phyloP scores from a whole-genome alignment of 352 stramenopile species.

The Phytophthora ohioensis region DNA sequence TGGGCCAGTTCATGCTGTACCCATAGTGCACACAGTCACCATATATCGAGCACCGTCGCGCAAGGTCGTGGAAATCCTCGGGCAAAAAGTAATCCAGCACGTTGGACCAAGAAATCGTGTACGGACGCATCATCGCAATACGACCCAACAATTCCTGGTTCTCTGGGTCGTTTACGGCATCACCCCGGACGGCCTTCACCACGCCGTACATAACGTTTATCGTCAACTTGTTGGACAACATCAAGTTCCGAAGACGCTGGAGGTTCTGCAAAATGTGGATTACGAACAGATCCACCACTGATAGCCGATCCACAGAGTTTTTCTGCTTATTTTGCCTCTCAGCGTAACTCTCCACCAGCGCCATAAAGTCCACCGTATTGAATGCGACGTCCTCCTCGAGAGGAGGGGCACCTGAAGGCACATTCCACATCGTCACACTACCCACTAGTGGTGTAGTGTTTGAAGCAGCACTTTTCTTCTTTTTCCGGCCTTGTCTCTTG shows the following conservation, averaged over 20 bases:
- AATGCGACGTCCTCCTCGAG: conserved; percentile 23
- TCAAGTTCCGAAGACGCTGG: conserved; percentile 27
- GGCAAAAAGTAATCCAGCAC: conserved; percentile 33
- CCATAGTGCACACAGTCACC: conserved; percentile 35
- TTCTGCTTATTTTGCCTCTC: conserved; percentile 16
- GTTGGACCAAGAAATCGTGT: conserved; percentile 40
- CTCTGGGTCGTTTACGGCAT: not conserved
- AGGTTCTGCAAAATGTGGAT: conserved; percentile 33
- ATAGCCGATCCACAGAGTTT: conserved; percentile 4
- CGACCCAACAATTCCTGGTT: conserved; percentile 22
- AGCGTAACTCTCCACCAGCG: conserved; percentile 13
- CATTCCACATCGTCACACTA: conserved; percentile 39
- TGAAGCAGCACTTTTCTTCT: conserved; percentile 9
- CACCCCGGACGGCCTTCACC: conserved; percentile 30
- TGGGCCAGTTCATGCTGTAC: conserved; percentile 43
- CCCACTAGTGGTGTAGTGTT: conserved; percentile 14
- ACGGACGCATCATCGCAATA: conserved; percentile 28
- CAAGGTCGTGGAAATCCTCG: conserved; percentile 39
- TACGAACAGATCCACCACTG: conserved; percentile 37
- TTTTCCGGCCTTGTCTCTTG: conserved; percentile 25
- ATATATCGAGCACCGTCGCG: conserved; percentile 30
- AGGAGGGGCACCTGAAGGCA: conserved; percentile 19
- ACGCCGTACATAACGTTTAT: conserved; percentile 35
- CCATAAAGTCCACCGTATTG: conserved; percentile 30
- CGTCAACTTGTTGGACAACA: conserved; percentile 20